Evolutionary conservation across 495 filamentous ascomycete genomes (phyloP).

Genomic region (Evernia prunastri): DNA sequence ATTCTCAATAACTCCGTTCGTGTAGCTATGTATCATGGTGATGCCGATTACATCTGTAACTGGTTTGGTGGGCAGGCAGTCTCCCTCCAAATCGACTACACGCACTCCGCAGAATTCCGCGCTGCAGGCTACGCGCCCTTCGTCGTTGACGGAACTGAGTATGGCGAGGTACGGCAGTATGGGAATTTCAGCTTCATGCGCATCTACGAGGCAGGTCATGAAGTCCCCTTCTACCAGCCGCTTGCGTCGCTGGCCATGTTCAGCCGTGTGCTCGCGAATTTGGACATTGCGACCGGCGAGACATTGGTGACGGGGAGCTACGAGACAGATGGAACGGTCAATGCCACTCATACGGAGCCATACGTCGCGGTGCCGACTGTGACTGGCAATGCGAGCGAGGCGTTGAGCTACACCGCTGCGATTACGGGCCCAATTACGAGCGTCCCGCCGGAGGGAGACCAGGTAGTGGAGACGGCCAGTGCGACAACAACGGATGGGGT

Average conservation of each 20-base stretch:
- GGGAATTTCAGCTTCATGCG: constrained; percentile 41
- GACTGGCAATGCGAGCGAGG: background rate
- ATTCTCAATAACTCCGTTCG: constrained; percentile 41
- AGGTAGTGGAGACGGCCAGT: constrained; percentile 13
- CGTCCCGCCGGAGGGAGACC: constrained; percentile 7
- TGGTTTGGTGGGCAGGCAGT: constrained; percentile 56
- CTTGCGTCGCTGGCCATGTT: constrained; percentile 36
- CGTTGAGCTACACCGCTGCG: constrained; percentile 13
- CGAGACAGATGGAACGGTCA: constrained; percentile 40
- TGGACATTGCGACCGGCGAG: constrained; percentile 30
- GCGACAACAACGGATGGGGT: constrained; percentile 21
- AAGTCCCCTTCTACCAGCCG: constrained; percentile 37
- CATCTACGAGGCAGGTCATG: constrained; percentile 38
- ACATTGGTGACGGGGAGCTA: constrained; percentile 39
- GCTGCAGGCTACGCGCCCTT: constrained; percentile 49
- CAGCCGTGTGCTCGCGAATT: constrained; percentile 29
- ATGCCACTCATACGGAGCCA: constrained; percentile 51
- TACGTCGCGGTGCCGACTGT: constrained; percentile 43
- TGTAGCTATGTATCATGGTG: constrained; percentile 42
- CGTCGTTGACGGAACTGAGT: constrained; percentile 35
- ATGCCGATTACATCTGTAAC: constrained; percentile 39
- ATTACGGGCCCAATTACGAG: constrained; percentile 19
- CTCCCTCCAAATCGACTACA: constrained; percentile 47
- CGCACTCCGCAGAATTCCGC: constrained; percentile 39
- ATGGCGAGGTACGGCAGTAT: constrained; percentile 39